phyloP scores from a whole-genome alignment of 2,329 filamentous ascomycete species.

The Sarocladium kiliense region DNA sequence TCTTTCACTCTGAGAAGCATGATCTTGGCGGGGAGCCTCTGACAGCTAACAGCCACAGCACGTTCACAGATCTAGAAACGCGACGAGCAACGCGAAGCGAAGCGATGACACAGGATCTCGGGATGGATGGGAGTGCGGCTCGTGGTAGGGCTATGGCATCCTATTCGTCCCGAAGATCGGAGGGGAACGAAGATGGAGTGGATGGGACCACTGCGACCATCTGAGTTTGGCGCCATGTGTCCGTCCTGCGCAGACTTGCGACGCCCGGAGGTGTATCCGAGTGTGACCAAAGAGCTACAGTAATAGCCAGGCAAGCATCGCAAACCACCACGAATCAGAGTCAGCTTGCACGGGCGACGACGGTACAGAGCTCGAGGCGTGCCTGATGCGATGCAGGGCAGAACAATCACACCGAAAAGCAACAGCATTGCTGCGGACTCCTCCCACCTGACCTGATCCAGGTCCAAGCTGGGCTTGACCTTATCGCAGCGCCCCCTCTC shows the following conservation, averaged over 20 bases:
- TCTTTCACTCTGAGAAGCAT: background rate
- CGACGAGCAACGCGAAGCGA: background rate
- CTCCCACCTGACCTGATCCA: background rate
- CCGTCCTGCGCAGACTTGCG: background rate
- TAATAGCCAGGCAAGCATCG: background rate
- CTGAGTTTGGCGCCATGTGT: conserved; percentile 9
- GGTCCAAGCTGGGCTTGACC: background rate
- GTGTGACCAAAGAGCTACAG: background rate
- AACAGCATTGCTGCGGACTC: background rate
- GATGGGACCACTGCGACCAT: conserved; percentile 1
- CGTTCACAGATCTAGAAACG: background rate
- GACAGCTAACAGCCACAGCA: conserved; percentile 3
- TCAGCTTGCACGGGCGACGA: background rate
- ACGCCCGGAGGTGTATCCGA: background rate
- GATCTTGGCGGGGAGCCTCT: background rate
- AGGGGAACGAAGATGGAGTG: background rate
- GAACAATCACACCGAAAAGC: background rate
- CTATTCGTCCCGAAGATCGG: conserved; percentile 9
- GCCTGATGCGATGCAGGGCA: background rate
- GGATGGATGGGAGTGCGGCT: background rate
- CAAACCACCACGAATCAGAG: background rate
- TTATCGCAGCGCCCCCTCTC: background rate
- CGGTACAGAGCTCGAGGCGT: background rate
- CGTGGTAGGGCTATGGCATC: conserved; percentile 5
- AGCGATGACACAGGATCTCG: conserved; percentile 1